These are phyloP conservation scores for Wickerhamiella brachini DNA, from an alignment of 805 yeast genomes.

Conservation along the genomic window DNA sequence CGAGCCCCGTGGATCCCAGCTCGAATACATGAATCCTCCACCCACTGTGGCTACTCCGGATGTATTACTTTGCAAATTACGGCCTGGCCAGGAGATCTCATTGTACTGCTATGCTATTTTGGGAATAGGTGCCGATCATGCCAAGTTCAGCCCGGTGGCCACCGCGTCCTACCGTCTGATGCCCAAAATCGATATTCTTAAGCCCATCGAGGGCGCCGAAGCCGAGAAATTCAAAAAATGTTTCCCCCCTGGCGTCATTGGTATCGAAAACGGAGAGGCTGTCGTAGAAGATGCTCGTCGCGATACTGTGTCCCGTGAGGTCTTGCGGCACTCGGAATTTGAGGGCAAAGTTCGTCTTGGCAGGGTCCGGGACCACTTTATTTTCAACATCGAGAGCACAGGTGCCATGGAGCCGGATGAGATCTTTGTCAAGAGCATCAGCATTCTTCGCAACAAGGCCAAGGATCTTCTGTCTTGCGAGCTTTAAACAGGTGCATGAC, in stretches of 20 bases:
- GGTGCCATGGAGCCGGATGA: constrained; percentile 98
- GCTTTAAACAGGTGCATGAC: constrained; percentile 3
- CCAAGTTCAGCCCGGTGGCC: constrained; percentile 93
- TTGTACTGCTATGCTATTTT: constrained; percentile 79
- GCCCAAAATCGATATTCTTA: constrained; percentile 52
- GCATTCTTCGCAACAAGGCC: constrained; percentile 66
- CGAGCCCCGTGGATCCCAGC: constrained; percentile 84
- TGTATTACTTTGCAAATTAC: constrained; percentile 75
- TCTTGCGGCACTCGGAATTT: constrained; percentile 84
- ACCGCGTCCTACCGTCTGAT: constrained; percentile 91
- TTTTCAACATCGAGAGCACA: constrained; percentile 85
- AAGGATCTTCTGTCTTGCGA: constrained; percentile 11
- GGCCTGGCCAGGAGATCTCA: constrained; percentile 95
- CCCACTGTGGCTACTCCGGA: constrained; percentile 57
- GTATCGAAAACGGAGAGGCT: constrained; percentile 54
- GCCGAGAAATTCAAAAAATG: constrained; percentile 76
- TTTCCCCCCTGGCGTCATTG: constrained; percentile 89
- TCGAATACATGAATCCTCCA: constrained; percentile 56
- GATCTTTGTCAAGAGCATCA: constrained; percentile 79
- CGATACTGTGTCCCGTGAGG: constrained; percentile 96
- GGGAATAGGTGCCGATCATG: constrained; percentile 91
- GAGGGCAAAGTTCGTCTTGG: constrained; percentile 82
- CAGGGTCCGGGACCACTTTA: constrained; percentile 81
- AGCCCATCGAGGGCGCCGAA: constrained; percentile 60
- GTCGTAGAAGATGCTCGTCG: constrained; percentile 77